Base-by-base conservation (phyloP, 2,329 filamentous ascomycete genomes). In the Trichoderma sp. region DNA sequence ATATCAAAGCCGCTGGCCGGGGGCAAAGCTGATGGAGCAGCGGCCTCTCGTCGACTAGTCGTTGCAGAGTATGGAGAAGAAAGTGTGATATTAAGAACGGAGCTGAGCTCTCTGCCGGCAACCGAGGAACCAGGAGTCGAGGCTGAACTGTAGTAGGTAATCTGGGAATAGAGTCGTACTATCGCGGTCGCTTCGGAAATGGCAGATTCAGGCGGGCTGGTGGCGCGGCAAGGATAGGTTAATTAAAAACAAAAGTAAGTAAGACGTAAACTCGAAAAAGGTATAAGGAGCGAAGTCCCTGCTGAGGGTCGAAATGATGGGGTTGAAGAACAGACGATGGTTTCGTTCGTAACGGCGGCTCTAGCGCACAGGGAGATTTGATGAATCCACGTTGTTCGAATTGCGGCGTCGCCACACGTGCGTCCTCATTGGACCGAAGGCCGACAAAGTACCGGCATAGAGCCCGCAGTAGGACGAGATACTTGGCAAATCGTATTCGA, bases 311-410 rank as follows among this genome's bases (percentile, higher is more conserved):
- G 33, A 62, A 62, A 61, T 53, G 66, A 63, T 57, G 57, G 40
- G 40, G 58, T 55, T 68, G 55, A 57, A 49, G 24, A 61, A 3
- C 21, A 24, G 43, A 43, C 35, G 65, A 58, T 63, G 58, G 66
- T 49, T 57, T 69, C 60, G 67, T 43, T 53, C 33, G 31, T 49
- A 43, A 43, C 40, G 40, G 40, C 29, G 33, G 43, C 33, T 47
- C 29, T 57, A 57, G 63, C 63, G 63, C 21, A 43, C 55, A 67
- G 64, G 64, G 64, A 59, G 55, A 49, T 60, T 68, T 59, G 37
- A 66, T 57, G 60, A 66, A 69, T 69, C 68, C 68, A 69, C 68
- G 68, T 69, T 62, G 62, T 43, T 65, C 52, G 53, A 37, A 65
- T 33, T 58, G 55, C 43, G 21, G 59, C 16, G 53, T 58, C 31